Base-by-base conservation (phyloP, 129 eudicot genomes). In the Chrysanthemum seticuspe region DNA sequence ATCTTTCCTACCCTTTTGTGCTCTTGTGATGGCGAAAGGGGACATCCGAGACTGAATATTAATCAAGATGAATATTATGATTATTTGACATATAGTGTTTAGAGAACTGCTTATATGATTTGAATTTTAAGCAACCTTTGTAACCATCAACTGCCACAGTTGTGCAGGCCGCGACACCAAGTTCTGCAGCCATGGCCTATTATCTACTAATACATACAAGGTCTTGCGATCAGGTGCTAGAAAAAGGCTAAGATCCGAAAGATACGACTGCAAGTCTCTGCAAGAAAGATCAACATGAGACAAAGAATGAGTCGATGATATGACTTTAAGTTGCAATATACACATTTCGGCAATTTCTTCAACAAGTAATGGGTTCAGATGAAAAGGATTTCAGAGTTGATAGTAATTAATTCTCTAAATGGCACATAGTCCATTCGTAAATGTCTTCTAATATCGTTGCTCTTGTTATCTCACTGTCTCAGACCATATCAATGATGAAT, bases 201-300 rank as follows among this genome's bases (percentile, higher is more conserved):
- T 93, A 81, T 93, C 98, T 70, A 93, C 96, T 83, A 93, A 82
- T 69, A 93, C 86, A 78, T 87, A 93, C 73, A 93, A 83, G 19
- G 80, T 86, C 74, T 85, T 84, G 83, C 96, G 79, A 74, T 93
- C 96, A 71, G 85, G 72, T 63, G 96, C 96, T 80, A 88, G 75
- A 70, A 87, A 93, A 75, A 93, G 83, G 82, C 81, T 84, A 59
- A 93, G 96, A 71, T 86, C 90, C 49, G 97, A 93, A 79, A 93
- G 98, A 76, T 93, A 93, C 11, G 98, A 87, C 85, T 93, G 98
- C 86, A 93, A 81, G 76, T 93, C 98, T 79, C 98, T 92, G 77
- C 72, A 78, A 74, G 3, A 76, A 68, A 76, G 83, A 63, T 67
- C 66, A 63, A 67, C 15, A 80, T 21, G 62, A 66, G 60, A 63